These are phyloP conservation scores for Lipomyces sp. DNA, from an alignment of 805 yeast genomes.

Conservation along the genomic window DNA sequence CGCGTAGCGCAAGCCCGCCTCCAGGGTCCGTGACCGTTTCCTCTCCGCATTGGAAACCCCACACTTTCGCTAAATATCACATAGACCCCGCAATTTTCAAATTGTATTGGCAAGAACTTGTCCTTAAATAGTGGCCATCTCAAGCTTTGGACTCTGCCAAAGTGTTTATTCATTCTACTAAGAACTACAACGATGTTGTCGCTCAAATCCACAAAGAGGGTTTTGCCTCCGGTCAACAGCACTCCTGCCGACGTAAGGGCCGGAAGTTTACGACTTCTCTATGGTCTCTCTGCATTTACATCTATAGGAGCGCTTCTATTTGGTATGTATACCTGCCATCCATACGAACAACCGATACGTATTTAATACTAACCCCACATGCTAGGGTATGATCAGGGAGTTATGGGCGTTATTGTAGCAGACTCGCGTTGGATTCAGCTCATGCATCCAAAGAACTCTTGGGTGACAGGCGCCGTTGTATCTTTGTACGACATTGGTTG, in stretches of 20 bases:
- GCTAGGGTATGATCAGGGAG: constrained; percentile 43
- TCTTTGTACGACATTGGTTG: constrained; percentile 13
- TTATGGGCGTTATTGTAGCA: constrained; percentile 39
- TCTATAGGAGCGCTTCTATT: constrained; percentile 43
- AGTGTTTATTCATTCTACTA: too few species aligned
- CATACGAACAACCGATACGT: too few species aligned
- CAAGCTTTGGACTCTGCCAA: too few species aligned
- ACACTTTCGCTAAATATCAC: too few species aligned
- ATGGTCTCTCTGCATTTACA: constrained; percentile 34
- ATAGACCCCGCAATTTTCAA: too few species aligned
- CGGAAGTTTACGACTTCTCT: background rate
- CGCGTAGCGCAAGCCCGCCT: too few species aligned
- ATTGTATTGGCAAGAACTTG: too few species aligned
- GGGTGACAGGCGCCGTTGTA: background rate
- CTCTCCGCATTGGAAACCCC: too few species aligned
- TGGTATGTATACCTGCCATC: constrained; percentile 16
- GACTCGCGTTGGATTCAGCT: background rate
- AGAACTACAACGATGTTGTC: background rate
- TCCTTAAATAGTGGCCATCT: too few species aligned
- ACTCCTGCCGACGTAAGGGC: background rate
- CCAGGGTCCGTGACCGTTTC: too few species aligned
- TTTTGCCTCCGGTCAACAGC: background rate
- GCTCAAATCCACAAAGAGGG: background rate
- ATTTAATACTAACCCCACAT: too few species aligned
- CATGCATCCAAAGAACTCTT: background rate